Evolutionary conservation across 805 yeast species (phyloP).

Genomic region (Candida sanyiensis): DNA sequence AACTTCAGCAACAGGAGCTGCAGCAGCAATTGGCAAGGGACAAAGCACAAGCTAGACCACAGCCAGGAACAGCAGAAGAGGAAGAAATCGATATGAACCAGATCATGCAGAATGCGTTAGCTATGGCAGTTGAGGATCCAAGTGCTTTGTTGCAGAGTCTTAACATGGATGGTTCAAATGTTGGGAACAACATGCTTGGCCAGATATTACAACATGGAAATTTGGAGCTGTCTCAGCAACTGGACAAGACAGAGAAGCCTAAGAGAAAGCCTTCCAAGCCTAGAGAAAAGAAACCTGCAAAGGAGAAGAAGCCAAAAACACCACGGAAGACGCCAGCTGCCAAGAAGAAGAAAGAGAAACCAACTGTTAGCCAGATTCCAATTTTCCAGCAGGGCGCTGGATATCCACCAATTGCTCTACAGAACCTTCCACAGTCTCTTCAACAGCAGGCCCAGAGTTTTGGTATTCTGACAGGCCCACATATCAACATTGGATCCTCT

Average conservation of each 20-base stretch:
- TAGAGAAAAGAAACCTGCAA: slow-evolving; percentile 22
- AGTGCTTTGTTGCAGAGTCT: slow-evolving; percentile 34
- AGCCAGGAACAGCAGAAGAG: slow-evolving; percentile 21
- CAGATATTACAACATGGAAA: slow-evolving; percentile 24
- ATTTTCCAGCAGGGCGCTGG: slow-evolving; percentile 20
- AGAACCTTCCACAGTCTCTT: slow-evolving; percentile 14
- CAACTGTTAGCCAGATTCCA: slow-evolving; percentile 21
- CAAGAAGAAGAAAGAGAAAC: slow-evolving; percentile 24
- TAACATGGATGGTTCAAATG: slow-evolving; percentile 18
- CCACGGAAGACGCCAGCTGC: slow-evolving; percentile 24
- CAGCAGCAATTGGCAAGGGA: slow-evolving; percentile 3
- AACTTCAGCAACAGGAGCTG: slow-evolving; percentile 2
- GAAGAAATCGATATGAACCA: slow-evolving; percentile 61
- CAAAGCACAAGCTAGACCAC: not conserved
- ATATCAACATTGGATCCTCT: slow-evolving; percentile 4
- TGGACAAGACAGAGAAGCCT: slow-evolving; percentile 5
- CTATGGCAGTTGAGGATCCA: slow-evolving; percentile 68
- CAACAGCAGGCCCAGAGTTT: slow-evolving; percentile 15
- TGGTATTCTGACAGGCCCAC: slow-evolving; percentile 4
- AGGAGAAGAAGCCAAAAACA: slow-evolving; percentile 25
- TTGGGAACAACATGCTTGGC: slow-evolving; percentile 11
- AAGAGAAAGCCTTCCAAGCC: slow-evolving; percentile 16
- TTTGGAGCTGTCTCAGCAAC: slow-evolving; percentile 11
- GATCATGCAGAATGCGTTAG: slow-evolving; percentile 71
- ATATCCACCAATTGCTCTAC: slow-evolving; percentile 13